Evolutionary conservation across 306 rosid species (phyloP).

Genomic region (Quercus mongolica): DNA sequence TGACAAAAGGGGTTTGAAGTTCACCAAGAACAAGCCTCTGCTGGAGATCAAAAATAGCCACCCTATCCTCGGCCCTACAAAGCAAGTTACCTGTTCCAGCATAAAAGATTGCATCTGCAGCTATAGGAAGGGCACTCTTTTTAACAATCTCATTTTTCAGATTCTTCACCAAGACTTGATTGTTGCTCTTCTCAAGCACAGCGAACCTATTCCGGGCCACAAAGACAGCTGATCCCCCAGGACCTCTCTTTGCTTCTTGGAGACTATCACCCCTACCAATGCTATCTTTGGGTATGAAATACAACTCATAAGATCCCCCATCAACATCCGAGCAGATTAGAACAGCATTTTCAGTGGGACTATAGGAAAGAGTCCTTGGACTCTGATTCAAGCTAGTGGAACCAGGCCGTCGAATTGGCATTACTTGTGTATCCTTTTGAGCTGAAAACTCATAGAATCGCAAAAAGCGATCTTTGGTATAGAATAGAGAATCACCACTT

Average conservation of each 20-base stretch:
- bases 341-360: constrained; percentile 83
- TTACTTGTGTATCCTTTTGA: constrained; percentile 75
- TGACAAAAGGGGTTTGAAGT: constrained; percentile 79
- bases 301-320: constrained; percentile 88
- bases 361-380: constrained; percentile 84
- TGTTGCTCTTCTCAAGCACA: constrained; percentile 78
- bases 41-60: constrained; percentile 77
- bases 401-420: constrained; percentile 86
- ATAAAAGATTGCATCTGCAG: constrained; percentile 80
- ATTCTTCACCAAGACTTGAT: constrained; percentile 65
- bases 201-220: constrained; percentile 92
- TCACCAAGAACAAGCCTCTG: constrained; percentile 79
- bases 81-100: constrained; percentile 85
- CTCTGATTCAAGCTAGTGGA: constrained; percentile 71
- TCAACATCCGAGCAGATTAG: constrained; percentile 87
- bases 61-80: constrained; percentile 84
- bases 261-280: constrained; percentile 64
- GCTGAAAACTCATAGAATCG: constrained; percentile 76
- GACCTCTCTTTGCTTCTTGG: constrained; percentile 87
- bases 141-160: constrained; percentile 72
- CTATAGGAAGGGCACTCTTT: constrained; percentile 65
- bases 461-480: constrained; percentile 80
- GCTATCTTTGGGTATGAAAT: constrained; percentile 74
- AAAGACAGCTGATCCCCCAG: constrained; percentile 92
- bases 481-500: constrained; percentile 79